phyloP scores from a whole-genome alignment of 768 basidiomycete genomes.

The Termitomyces sp. region DNA sequence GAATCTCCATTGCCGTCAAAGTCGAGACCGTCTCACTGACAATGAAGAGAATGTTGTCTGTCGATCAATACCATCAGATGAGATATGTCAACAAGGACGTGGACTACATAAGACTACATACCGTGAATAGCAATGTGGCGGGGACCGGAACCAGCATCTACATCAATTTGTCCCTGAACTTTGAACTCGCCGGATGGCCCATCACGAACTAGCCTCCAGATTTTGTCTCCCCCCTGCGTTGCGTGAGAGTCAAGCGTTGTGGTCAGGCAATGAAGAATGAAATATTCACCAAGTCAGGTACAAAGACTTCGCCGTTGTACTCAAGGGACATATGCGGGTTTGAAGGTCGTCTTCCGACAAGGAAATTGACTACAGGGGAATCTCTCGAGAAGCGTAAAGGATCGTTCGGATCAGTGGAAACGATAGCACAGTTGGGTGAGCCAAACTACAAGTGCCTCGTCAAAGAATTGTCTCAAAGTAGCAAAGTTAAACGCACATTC shows the following conservation, averaged over 20 bases:
- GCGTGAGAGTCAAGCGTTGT: neutral
- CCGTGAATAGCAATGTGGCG: slow-evolving; percentile 42
- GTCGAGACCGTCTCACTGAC: slow-evolving; percentile 52
- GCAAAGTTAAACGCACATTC: slow-evolving; percentile 37
- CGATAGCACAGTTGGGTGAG: slow-evolving; percentile 30
- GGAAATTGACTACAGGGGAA: slow-evolving; percentile 45
- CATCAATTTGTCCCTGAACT: slow-evolving; percentile 59
- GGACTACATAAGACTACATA: no score
- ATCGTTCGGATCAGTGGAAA: slow-evolving; percentile 36
- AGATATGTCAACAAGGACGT: neutral
- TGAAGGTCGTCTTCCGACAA: slow-evolving; percentile 39
- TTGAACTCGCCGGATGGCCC: slow-evolving; percentile 40
- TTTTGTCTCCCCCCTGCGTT: slow-evolving; percentile 62
- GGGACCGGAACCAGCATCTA: slow-evolving; percentile 64
- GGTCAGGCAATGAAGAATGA: neutral
- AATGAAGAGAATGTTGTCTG: slow-evolving; percentile 47
- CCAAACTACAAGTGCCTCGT: slow-evolving; percentile 25
- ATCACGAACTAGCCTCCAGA: slow-evolving; percentile 58
- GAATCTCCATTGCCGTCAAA: slow-evolving; percentile 48
- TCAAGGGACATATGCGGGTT: slow-evolving; percentile 69
- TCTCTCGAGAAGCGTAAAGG: slow-evolving; percentile 29
- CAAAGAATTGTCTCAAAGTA: neutral
- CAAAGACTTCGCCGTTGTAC: slow-evolving; percentile 51
- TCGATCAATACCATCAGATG: neutral
- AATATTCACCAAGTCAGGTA: slow-evolving; percentile 58